Percentiles rank a stretch among this genome's conserved stretches.
Evolutionary conservation across 345 rosid genomes (phyloP).

Genomic region (Citrus mangshanensis): DNA sequence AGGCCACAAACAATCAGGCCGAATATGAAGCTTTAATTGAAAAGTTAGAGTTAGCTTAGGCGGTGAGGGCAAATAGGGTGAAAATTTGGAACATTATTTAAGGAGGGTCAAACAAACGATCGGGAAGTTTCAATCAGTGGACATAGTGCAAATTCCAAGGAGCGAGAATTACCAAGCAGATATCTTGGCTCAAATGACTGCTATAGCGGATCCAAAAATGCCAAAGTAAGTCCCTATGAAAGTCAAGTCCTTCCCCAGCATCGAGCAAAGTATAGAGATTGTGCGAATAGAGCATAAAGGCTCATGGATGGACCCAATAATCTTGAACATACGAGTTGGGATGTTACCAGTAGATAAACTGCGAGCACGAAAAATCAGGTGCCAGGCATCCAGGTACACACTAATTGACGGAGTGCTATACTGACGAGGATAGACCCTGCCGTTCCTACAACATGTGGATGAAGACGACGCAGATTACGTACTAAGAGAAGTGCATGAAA

Average conservation of each 20-base stretch:
- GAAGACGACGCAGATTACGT: fast-evolving
- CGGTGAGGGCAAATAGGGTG: too few relatives aligned
- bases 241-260: fast-evolving
- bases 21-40: too few relatives aligned
- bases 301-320: too few relatives aligned
- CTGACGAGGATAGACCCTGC: fast-evolving
- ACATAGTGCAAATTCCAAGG: too few relatives aligned
- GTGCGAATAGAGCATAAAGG: too few relatives aligned
- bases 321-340: fast-evolving
- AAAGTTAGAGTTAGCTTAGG: fast-evolving
- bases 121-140: too few relatives aligned
- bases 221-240: too few relatives aligned
- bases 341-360: too few relatives aligned
- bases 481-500: fast-evolving
- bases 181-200: fast-evolving
- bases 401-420: too few relatives aligned
- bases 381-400: fast-evolving
- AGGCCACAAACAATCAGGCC: too few relatives aligned
- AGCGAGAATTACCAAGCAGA: too few relatives aligned
- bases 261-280: fast-evolving
- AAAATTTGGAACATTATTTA: fast-evolving
- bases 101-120: too few relatives aligned
- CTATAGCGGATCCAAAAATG: fast-evolving
- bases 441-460: fast-evolving
- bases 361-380: fast-evolving